Evolutionary conservation across 2,329 filamentous ascomycete species (phyloP).

Genomic region (Trichoderma koningii): DNA sequence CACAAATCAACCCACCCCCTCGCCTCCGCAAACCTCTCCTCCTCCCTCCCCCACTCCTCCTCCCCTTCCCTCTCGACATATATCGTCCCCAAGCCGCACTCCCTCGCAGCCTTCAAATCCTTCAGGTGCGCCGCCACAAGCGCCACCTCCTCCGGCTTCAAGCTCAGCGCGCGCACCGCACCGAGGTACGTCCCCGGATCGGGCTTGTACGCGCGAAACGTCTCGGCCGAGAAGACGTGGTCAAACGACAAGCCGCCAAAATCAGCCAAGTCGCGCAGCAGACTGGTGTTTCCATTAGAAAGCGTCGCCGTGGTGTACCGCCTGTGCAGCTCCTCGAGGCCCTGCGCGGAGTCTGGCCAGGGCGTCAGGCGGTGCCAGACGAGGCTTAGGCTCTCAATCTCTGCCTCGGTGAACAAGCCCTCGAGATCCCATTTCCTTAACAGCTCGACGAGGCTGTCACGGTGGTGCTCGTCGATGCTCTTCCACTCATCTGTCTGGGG

Average conservation of each 20-base stretch:
- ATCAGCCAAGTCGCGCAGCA: constrained; percentile 66
- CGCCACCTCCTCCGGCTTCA: constrained; percentile 63
- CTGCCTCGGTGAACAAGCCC: constrained; percentile 62
- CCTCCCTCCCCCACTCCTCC: constrained; percentile 59
- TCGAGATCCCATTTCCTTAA: constrained; percentile 57
- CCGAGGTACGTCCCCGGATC: constrained; percentile 67
- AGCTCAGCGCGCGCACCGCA: constrained; percentile 59
- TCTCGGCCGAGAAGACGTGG: constrained; percentile 65
- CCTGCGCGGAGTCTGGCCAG: constrained; percentile 64
- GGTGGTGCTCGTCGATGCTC: constrained; percentile 72
- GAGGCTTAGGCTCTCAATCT: constrained; percentile 64
- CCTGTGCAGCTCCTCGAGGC: constrained; percentile 58
- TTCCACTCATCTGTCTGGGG: constrained; percentile 57
- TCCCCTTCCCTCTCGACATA: constrained; percentile 72
- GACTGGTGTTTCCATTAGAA: constrained; percentile 70
- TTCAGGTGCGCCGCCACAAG: constrained; percentile 76
- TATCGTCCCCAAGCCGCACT: constrained; percentile 66
- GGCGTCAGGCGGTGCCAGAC: constrained; percentile 73
- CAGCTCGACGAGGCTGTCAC: constrained; percentile 61
- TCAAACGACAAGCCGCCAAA: constrained; percentile 64
- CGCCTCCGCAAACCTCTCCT: constrained; percentile 53
- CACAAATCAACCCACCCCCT: constrained; percentile 49
- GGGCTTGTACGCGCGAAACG: constrained; percentile 77
- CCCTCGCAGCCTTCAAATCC: constrained; percentile 68
- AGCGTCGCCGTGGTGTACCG: constrained; percentile 64